Base-by-base conservation (phyloP, 768 basidiomycete genomes). In the Filobasidium floriforme region DNA sequence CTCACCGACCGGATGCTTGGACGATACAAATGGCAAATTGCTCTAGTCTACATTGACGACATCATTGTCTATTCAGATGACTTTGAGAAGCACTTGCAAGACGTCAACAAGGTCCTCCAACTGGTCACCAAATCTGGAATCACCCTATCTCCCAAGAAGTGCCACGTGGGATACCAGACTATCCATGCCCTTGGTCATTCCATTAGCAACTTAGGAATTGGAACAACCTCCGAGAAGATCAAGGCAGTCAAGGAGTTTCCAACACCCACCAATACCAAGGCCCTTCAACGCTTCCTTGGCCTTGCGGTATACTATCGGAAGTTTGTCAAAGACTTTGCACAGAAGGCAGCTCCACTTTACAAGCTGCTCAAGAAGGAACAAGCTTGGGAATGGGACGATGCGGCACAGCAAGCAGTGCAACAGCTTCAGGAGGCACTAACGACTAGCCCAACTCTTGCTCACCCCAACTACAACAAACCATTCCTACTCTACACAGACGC, bases 271-370 rank as follows among this genome's bases (percentile, higher is more conserved):
- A 68, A 63, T 37, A 37, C 66, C 24, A 60, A 65, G 11, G 66
- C 70, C 41, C 15, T 66, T 14, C 73, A 70, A 57, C n/a, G 43
- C 12, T 73, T 69, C 57, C 60, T 75, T 18, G 72, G 73, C 6
- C 59, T 73, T 15, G 59, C 67, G n/a, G n/a, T n/a, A n/a, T n/a
- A n/a, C n/a, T n/a, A n/a, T n/a, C n/a, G n/a, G n/a, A n/a, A n/a
- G n/a, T 29, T 66, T 65, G 40, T 74, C 66, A 59, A 60, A 28
- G 41, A 68, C 54, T 76, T 65, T 62, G 63, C 75, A 0, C 24
- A 43, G 26, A 55, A 65, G 12, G 62, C 69, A 14, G n/a, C 40
- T 40, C 66, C 71, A 15, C 55, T 72, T 15, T 65, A 57, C 10
- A 37, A 26, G 15, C 57, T 72, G 11, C 66, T 62, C 7, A 52